phyloP scores from a whole-genome alignment of 179 eudicot species.

The Camellia oleifera region DNA sequence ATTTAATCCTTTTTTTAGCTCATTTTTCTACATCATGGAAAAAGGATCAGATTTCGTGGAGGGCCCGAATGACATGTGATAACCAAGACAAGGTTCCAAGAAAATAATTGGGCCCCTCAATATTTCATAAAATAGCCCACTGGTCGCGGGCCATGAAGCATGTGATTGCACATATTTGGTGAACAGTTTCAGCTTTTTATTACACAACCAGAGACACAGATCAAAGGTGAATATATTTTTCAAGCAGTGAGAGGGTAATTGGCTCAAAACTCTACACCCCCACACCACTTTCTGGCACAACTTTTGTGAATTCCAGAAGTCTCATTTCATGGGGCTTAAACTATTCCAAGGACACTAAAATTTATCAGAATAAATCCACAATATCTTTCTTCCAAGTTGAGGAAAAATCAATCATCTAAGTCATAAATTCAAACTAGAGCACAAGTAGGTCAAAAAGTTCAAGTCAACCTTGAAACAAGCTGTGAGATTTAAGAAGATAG shows the following conservation, averaged over 20 bases:
- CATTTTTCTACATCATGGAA: not conserved
- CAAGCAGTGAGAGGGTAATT: not conserved
- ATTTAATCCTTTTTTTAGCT: not conserved
- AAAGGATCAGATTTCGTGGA: not conserved
- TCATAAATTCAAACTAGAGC: conserved; percentile 9
- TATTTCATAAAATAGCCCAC: not conserved
- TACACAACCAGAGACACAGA: not conserved
- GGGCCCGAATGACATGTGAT: not conserved
- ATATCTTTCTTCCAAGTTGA: not conserved
- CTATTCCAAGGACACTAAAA: not conserved
- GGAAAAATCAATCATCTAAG: not conserved
- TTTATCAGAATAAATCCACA: not conserved
- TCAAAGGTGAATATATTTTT: not conserved
- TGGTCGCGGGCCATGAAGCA: not conserved
- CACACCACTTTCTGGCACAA: not conserved
- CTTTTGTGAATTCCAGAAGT: not conserved
- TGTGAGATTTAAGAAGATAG: not conserved
- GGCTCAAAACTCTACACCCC: not conserved
- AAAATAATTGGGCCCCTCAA: not conserved
- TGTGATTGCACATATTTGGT: not conserved
- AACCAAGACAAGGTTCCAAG: not conserved
- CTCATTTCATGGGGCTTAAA: not conserved
- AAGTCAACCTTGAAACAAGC: conserved; percentile 5
- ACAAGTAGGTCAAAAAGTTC: not conserved
- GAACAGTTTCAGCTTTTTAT: not conserved